Percentiles rank a stretch among this genome's conserved stretches.
phyloP scores from a whole-genome alignment of 2,329 filamentous ascomycete genomes.

The Colletotrichum sansevieriae region DNA sequence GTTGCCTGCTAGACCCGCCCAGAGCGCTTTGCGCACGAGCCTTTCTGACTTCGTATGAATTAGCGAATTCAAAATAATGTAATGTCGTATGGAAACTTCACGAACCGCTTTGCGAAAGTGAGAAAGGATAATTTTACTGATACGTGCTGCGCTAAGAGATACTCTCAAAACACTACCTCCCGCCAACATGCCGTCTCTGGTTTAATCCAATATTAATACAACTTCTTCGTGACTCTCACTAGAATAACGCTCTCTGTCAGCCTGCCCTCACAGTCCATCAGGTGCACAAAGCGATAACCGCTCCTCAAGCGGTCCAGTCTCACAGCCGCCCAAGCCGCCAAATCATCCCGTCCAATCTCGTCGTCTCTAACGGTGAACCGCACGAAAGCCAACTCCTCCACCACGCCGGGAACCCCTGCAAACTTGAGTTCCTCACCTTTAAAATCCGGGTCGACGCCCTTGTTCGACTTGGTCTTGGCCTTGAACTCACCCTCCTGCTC shows the following conservation, averaged over 20 bases:
- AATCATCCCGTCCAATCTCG: constrained; percentile 80
- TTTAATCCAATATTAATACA: constrained; percentile 44
- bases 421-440: constrained; percentile 70
- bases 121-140: neutral
- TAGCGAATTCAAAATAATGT: neutral
- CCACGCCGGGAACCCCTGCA: constrained; percentile 64
- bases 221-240: constrained; percentile 77
- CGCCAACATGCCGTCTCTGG: neutral
- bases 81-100: neutral
- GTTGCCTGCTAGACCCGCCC: neutral
- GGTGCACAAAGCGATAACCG: constrained; percentile 82
- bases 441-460: constrained; percentile 75
- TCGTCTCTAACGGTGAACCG: constrained; percentile 91
- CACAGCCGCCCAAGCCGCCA: constrained; percentile 91
- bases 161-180: neutral
- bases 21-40: neutral
- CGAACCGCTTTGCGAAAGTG: neutral
- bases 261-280: constrained; percentile 77
- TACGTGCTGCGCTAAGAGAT: neutral
- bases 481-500: constrained; percentile 65
- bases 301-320: constrained; percentile 82
- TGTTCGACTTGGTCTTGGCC: constrained; percentile 68
- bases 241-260: constrained; percentile 78
- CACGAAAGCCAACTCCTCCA: constrained; percentile 79
- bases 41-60: neutral